phyloP scores from a whole-genome alignment of 2,329 filamentous ascomycete species.

The Colletotrichum destructivum region DNA sequence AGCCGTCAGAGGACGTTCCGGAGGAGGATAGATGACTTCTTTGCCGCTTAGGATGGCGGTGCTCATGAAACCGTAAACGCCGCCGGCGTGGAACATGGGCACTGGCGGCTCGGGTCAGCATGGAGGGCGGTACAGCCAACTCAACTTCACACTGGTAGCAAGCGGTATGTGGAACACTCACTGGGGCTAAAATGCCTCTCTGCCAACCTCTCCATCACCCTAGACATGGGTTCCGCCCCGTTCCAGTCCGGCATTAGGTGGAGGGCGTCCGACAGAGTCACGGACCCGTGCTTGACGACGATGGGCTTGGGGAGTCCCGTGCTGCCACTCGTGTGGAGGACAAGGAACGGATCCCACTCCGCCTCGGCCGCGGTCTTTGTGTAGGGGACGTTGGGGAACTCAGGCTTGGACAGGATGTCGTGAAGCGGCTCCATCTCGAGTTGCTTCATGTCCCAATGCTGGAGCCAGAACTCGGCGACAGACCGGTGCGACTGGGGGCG shows the following conservation, averaged over 20 bases:
- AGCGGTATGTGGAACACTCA: constrained; percentile 2
- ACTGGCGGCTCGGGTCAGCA: constrained; percentile 43
- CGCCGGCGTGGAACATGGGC: constrained; percentile 58
- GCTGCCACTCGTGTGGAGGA: constrained; percentile 63
- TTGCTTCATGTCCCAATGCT: constrained; percentile 55
- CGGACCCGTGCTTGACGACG: constrained; percentile 54
- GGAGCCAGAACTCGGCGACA: constrained; percentile 55
- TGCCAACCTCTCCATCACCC: constrained; percentile 50
- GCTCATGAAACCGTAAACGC: constrained; percentile 47
- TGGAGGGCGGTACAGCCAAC: no score
- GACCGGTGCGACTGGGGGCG: constrained; percentile 51
- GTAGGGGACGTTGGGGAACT: constrained; percentile 54
- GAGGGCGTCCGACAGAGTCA: constrained; percentile 51
- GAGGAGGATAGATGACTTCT: constrained; percentile 48
- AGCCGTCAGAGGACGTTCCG: constrained; percentile 53
- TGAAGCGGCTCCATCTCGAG: constrained; percentile 52
- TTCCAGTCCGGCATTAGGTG: constrained; percentile 20
- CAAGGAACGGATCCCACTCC: constrained; percentile 57
- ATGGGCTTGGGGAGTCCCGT: constrained; percentile 64
- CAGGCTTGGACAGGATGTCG: constrained; percentile 53
- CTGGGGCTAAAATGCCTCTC: constrained; percentile 18
- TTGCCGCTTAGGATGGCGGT: constrained; percentile 49
- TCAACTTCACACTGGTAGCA: no score
- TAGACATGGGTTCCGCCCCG: constrained; percentile 45
- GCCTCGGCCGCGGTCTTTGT: constrained; percentile 57